Evolutionary conservation across 2,329 filamentous ascomycete genomes (phyloP).

Genomic region (Ascosphaera apis): DNA sequence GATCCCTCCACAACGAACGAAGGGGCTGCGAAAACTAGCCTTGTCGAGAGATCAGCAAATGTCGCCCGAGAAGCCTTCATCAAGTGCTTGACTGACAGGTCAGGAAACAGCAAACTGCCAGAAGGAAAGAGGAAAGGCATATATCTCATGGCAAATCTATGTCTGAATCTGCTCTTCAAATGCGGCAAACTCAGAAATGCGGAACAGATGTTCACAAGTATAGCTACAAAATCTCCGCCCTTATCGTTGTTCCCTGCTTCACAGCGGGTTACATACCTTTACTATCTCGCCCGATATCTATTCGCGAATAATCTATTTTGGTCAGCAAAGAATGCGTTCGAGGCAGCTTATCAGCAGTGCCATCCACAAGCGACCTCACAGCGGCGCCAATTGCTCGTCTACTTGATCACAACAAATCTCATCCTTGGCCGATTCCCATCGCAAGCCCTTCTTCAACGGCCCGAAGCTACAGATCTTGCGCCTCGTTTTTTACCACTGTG

Average conservation of each 20-base stretch:
- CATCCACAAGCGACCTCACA: constrained; percentile 37
- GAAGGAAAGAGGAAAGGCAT: constrained; percentile 73
- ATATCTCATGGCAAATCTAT: constrained; percentile 80
- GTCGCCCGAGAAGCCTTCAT: constrained; percentile 80
- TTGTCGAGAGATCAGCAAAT: constrained; percentile 73
- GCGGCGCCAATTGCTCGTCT: constrained; percentile 56
- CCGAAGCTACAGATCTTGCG: constrained; percentile 42
- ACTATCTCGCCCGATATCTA: constrained; percentile 79
- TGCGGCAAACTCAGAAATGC: constrained; percentile 65
- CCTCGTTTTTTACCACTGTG: constrained; percentile 53
- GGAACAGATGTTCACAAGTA: constrained; percentile 73
- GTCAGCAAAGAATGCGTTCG: constrained; percentile 49
- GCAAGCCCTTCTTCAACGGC: constrained; percentile 37
- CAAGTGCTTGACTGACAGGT: constrained; percentile 64
- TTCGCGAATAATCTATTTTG: constrained; percentile 68
- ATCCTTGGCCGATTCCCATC: constrained; percentile 69
- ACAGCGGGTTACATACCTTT: constrained; percentile 78
- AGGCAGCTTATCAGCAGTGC: constrained; percentile 61
- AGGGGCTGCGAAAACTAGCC: constrained; percentile 45
- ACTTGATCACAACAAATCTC: constrained; percentile 62
- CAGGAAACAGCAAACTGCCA: constrained; percentile 40
- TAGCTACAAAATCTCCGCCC: constrained; percentile 60
- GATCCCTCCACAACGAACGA: constrained; percentile 23
- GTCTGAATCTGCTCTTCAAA: constrained; percentile 70
- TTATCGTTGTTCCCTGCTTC: constrained; percentile 60